These are phyloP conservation scores for Chrysophaeum taylorii DNA, from an alignment of 352 stramenopile genomes.

Conservation along the genomic window DNA sequence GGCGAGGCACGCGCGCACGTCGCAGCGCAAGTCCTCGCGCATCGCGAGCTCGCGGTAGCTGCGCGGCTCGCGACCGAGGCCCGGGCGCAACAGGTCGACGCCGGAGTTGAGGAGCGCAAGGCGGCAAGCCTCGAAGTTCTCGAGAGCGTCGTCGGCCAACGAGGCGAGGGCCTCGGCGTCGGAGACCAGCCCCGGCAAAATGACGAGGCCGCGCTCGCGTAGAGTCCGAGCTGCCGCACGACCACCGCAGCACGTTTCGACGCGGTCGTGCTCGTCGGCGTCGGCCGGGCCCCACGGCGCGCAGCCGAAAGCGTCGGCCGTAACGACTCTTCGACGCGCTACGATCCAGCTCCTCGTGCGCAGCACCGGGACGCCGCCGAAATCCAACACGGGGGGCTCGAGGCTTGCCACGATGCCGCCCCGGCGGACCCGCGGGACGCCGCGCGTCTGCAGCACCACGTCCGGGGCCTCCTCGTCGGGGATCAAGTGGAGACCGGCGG, in stretches of 20 bases:
- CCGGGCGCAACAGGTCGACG: not conserved
- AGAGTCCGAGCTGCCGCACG: not conserved
- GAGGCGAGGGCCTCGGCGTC: not conserved
- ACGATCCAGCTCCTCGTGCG: too few species aligned
- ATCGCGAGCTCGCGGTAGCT: slow-evolving; percentile 16
- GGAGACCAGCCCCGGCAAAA: not conserved
- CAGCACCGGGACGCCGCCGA: too few species aligned
- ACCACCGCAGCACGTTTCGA: not conserved
- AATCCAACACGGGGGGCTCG: too few species aligned
- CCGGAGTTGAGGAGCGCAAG: not conserved
- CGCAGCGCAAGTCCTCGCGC: slow-evolving; percentile 11
- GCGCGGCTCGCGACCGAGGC: not conserved
- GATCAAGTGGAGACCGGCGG: too few species aligned
- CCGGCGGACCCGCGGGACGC: too few species aligned
- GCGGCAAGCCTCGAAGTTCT: slow-evolving; percentile 8
- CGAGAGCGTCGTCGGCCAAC: not conserved
- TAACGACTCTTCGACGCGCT: too few species aligned
- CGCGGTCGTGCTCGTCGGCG: not conserved
- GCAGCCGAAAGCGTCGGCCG: not conserved
- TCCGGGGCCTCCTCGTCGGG: too few species aligned
- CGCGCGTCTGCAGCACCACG: too few species aligned
- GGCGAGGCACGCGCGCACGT: not conserved
- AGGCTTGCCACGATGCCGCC: too few species aligned
- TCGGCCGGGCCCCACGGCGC: not conserved
- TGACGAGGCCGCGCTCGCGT: not conserved